Evolutionary conservation across 148 eudicot species (phyloP), one percentile per base, ranked within the genome.

Genomic region (Silene uniflora): DNA sequence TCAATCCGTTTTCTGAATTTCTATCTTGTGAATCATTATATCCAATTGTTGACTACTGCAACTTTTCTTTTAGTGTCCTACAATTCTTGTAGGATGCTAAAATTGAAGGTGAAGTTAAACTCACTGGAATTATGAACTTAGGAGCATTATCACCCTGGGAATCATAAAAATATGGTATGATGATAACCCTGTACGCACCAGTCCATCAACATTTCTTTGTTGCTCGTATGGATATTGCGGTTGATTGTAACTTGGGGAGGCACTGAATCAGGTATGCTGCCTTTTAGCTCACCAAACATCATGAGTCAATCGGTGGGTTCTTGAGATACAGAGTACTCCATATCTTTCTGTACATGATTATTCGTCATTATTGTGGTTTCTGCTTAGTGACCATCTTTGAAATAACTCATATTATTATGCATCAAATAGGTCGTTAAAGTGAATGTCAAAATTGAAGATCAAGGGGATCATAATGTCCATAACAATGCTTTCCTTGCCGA

Each of bases 141-240:
- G 97, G 98, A 82, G 98, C 98, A 74, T 74, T 93, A 70, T 88
- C 85, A 78, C 96, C 91, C 19, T 96, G 98, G 54, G 98, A 94
- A 85, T 73, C 72, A 75, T 87, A 96, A 67, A 94, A 94, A 82
- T 94, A 90, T 84, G 97, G 98, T 39, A 94, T 97, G 54, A 86
- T 84, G 17, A 90, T 94, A 81, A 96, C 97, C 35, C 98, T 94
- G 78, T 94, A 94, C 87, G 98, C 98, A 44, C 98, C 97, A 23
- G 97, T 94, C 80, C 98, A 94, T 83, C 98, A 94, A 76, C 98
- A 94, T 75, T 94, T 94, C 67, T 94, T 94, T 76, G 97, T 94
- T 83, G 92, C 98, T 86, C 97, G 97, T 66, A 91, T 94, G 97
- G 93, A 94, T 82, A 94, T 94, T 97, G 84, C 97, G 44, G 97